Evolutionary conservation across 441 rosid genomes (phyloP), one percentile per base, ranked within the genome.

Genomic region (Euphorbia corollata): DNA sequence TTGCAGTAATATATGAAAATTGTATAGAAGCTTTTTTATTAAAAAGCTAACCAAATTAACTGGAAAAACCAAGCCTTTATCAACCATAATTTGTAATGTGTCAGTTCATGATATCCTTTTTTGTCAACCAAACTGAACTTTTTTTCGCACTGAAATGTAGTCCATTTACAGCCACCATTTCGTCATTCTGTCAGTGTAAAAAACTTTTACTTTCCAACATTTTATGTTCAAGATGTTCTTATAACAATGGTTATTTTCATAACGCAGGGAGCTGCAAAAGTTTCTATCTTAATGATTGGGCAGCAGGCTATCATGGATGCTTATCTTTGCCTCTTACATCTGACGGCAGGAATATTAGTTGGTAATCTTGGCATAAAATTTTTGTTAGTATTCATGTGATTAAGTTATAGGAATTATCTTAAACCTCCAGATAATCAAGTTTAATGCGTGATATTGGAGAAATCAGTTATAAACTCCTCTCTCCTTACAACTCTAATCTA

Each of bases 301-400:
- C 97, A 91, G 78, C 99, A 94, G 70, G 97, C 99, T 61, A 89
- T 89, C 77, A 88, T 91, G 94, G 99, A 94, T 86, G 93, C 99
- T 69, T 94, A 91, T 81, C 87, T 94, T 63, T 94, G 99, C 87
- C 96, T 91, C 74, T 68, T 94, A 69, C 99, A 91, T 85, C 85
- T 94, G 72, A 94, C 97, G 32, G 92, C 99, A 23, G 97, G 97
- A 78, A 91, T 94, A 72, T 84, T 94, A 61, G 97, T 91, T 69
- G 99, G 99, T 89, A 83, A 75, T 84, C 64, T 66, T 38, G 63
- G 43, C 66, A n/a, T 63, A 63, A 30, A 27, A 4, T 56, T 43
- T 70, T 5, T 54, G 55, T 24, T 15, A 1, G 62, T 51, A 15
- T 4, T 19, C 32, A 50, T 23, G 59, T 58, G 15, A 30, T 66